Percentiles rank a stretch among this genome's conserved stretches.
Evolutionary conservation across 495 filamentous ascomycete genomes (phyloP).

Genomic region (Aspergillus diversus): DNA sequence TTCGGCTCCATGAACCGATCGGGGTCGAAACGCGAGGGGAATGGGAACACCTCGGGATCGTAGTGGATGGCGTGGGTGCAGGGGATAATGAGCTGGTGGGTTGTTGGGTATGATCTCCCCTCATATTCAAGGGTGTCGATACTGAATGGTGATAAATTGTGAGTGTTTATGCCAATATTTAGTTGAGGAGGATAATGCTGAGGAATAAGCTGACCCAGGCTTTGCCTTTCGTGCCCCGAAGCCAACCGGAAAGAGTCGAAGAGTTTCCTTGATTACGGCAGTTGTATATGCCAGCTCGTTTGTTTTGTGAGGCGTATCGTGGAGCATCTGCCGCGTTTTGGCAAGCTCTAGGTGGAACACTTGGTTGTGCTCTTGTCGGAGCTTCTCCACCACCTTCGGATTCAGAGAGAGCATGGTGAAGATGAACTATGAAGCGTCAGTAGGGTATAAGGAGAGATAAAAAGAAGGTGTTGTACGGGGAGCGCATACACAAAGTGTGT

Average conservation of each 20-base stretch:
- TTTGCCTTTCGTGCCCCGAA: neutral
- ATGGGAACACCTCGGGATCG: slow-evolving; percentile 1
- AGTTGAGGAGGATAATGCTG: neutral
- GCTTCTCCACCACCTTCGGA: neutral
- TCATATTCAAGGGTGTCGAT: neutral
- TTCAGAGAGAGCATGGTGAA: slow-evolving; percentile 9
- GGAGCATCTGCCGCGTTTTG: neutral
- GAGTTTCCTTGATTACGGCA: slow-evolving; percentile 17
- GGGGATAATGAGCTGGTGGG: slow-evolving; percentile 1
- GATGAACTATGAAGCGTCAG: neutral
- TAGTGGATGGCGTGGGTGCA: slow-evolving; percentile 12
- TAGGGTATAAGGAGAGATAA: neutral
- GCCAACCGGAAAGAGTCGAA: slow-evolving; percentile 13
- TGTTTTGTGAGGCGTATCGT: neutral
- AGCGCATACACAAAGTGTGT: neutral
- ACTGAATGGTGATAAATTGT: neutral
- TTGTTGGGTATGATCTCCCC: neutral
- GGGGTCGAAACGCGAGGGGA: slow-evolving; percentile 1
- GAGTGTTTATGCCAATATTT: neutral
- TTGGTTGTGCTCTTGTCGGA: slow-evolving; percentile 10
- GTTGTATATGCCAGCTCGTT: slow-evolving; percentile 12
- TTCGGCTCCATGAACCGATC: slow-evolving; percentile 1
- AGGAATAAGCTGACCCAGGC: neutral
- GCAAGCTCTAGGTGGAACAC: neutral
- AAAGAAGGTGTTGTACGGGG: neutral